phyloP scores from a whole-genome alignment of 495 filamentous ascomycete genomes.

The Aspergillus homomorphus region DNA sequence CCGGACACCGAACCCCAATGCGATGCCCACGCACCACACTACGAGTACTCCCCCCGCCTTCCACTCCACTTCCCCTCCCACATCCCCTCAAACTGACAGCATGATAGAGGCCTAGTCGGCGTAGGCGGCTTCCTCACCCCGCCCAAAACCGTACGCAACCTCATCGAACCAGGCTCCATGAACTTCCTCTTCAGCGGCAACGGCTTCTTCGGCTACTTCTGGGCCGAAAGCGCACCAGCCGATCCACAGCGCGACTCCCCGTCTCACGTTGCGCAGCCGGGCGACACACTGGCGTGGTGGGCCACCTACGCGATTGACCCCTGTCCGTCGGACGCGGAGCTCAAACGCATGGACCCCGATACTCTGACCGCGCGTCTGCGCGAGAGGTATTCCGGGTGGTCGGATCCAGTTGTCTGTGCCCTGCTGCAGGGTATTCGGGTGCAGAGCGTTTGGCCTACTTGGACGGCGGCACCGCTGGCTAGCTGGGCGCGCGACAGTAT shows the following conservation, averaged over 20 bases:
- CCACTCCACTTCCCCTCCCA: not conserved
- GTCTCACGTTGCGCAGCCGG: constrained; percentile 32
- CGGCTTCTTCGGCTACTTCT: constrained; percentile 59
- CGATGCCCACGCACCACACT: constrained; percentile 36
- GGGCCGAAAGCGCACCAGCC: constrained; percentile 21
- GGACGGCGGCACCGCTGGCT: constrained; percentile 48
- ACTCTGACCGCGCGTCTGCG: constrained; percentile 40
- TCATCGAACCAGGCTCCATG: constrained; percentile 43
- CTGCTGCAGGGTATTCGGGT: constrained; percentile 40
- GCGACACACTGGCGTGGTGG: constrained; percentile 45
- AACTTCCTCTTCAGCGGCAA: constrained; percentile 51
- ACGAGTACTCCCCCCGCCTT: constrained; percentile 33
- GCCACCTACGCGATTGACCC: constrained; percentile 42
- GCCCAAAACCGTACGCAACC: constrained; percentile 19
- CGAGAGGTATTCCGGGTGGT: constrained; percentile 46
- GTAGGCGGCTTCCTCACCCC: constrained; percentile 54
- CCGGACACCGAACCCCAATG: constrained; percentile 32
- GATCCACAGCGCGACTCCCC: constrained; percentile 24
- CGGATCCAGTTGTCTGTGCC: constrained; percentile 48
- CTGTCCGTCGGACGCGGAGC: constrained; percentile 39
- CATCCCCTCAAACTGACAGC: not conserved
- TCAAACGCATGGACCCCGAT: constrained; percentile 35
- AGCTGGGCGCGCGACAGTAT: constrained; percentile 44
- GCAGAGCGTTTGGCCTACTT: constrained; percentile 52
- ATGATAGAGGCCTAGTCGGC: constrained; percentile 44